phyloP scores from a whole-genome alignment of 148 eudicot genomes.

The Arctostaphylos glauca region DNA sequence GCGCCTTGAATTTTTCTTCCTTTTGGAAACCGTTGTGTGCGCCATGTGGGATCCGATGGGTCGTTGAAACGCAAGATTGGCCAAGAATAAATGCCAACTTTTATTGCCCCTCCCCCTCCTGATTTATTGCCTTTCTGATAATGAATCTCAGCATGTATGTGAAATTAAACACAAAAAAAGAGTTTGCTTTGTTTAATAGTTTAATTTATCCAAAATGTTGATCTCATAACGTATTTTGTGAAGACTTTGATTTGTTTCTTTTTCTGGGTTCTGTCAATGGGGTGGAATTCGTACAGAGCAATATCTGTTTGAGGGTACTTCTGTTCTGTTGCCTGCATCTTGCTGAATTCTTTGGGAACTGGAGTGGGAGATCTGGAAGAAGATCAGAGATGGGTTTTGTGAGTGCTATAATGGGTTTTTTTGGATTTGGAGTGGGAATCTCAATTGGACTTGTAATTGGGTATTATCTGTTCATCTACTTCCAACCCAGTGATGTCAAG shows the following conservation, averaged over 20 bases:
- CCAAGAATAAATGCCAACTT: slow-evolving; percentile 12
- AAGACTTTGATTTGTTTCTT: background rate
- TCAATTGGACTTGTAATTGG: slow-evolving; percentile 71
- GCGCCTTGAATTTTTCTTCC: background rate
- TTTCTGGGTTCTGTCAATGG: background rate
- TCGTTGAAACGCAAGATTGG: slow-evolving; percentile 25
- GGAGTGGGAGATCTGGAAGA: slow-evolving; percentile 17
- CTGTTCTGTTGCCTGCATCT: background rate
- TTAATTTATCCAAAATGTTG: background rate
- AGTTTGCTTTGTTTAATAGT: background rate
- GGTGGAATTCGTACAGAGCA: background rate
- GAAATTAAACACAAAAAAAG: background rate
- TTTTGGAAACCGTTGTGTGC: slow-evolving; percentile 5
- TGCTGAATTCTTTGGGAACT: slow-evolving; percentile 5
- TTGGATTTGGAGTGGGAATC: slow-evolving; percentile 87
- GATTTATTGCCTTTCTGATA: background rate
- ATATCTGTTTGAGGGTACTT: background rate
- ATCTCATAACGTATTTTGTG: background rate
- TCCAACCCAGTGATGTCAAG: slow-evolving; percentile 72
- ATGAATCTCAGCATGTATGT: background rate
- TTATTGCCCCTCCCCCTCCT: slow-evolving; percentile 9
- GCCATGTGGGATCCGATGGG: slow-evolving; percentile 9
- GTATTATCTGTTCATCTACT: slow-evolving; percentile 73
- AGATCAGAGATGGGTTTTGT: slow-evolving; percentile 63
- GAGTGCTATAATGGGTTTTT: slow-evolving; percentile 58